Evolutionary conservation across 805 yeast genomes (phyloP), one percentile per base, ranked within the genome.

Genomic region (Schizosaccharomyces cryophilus): DNA sequence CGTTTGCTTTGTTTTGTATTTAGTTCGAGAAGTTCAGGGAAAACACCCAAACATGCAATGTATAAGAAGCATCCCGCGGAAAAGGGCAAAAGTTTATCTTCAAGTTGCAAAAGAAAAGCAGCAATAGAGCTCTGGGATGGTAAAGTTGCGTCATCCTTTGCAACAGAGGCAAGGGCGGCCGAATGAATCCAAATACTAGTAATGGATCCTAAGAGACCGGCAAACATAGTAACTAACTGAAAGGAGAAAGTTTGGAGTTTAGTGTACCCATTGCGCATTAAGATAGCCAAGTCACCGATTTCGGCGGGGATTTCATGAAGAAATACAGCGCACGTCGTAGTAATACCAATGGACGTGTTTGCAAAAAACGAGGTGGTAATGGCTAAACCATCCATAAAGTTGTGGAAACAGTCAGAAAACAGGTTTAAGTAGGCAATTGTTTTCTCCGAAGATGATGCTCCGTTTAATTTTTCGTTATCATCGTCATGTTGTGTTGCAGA

Each of bases 261-360:
- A 24, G 85, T 74, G 65, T 81, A 78, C 0, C 90, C 90, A 26
- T 83, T 82, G 66, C 81, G 80, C 64, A 82, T 77, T 63, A 85
- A 72, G 30, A 85, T 72, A 0, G 88, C 89, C 71, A 82, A 85
- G 67, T 85, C 93, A 59, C 90, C 89, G 63, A 85, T 78, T 67
- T 84, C 87, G 68, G 85, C 93, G 5, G 93, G 93, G 59, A 84
- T 78, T 68, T 85, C 93, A 68, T 85, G 93, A 70, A 82, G 77
- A 64, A 84, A 76, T 35, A 84, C 82, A 0, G 89, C 86, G 45
- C 84, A 70, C 26, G 84, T 78, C 0, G 89, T 83, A 1, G 84
- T 76, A 29, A 83, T 79, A 0, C 93, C 93, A 19, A 79, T 80
- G 56, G 70, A 73, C 61, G 77, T 75, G 51, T 82, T 75, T 58